Evolutionary conservation across 192 early-diverging fungal species (phyloP), one percentile per base, ranked within the genome.

Genomic region (Dissophora globulifera): DNA sequence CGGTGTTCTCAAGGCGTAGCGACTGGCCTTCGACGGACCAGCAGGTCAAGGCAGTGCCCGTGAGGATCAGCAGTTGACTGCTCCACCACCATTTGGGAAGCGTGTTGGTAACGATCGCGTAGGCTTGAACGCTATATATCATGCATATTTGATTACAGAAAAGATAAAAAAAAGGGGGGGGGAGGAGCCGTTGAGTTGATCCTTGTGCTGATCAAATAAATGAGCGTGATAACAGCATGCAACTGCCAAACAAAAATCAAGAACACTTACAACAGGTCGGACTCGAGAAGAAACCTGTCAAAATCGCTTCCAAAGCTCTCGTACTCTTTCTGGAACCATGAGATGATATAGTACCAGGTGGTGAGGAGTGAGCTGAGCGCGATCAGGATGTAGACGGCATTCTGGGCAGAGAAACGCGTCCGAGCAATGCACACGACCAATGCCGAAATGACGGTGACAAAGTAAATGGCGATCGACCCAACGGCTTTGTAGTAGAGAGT

Each of bases 61-160:
- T 76, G 35, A 76, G 52, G 47, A 76, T 50, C 33, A 76, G 42
- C 20, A 76, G 49, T 43, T 76, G 72, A 17, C 72, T 76, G 48
- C 62, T 66, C 72, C 72, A 76, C 72, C 72, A 76, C 72, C 72
- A 76, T 27, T 76, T 76, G 6, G 72, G 72, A 1, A 76, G 40
- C 1, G 72, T 67, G 47, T 67, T 76, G 19, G 72, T 76, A 30
- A 76, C 72, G 56, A 76, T 66, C 1, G 72, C 72, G 25, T 76
- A 76, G 10, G 72, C 72, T 19, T 76, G 72, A 27, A 76, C 72
- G 46, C 72, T 76, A 15, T 1, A 51, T 3, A 31, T 17, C 35
- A 38, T 13, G 13, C 13, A 38, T 38, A 38, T 13, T n/a, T n/a
- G n/a, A n/a, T n/a, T n/a, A n/a, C 17, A 27, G 25, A n/a, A 25